These are phyloP conservation scores for Globisporangium radiosum DNA, from an alignment of 352 stramenopile species.

Conservation along the genomic window DNA sequence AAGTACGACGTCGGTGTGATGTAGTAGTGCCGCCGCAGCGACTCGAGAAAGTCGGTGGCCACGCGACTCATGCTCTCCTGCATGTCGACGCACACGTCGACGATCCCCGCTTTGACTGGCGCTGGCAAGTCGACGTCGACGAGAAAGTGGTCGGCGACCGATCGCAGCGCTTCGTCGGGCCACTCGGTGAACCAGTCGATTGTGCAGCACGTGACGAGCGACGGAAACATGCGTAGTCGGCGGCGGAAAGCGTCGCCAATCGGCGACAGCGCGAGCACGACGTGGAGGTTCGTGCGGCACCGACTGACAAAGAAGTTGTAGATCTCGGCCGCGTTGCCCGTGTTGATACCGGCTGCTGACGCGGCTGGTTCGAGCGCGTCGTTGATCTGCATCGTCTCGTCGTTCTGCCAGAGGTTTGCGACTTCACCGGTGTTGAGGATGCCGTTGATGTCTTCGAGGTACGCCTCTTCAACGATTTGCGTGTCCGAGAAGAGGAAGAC, in stretches of 20 bases:
- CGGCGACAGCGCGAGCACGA: conserved; percentile 91
- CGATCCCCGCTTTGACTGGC: conserved; percentile 77
- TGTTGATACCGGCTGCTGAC: conserved; percentile 57
- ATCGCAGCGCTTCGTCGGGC: conserved; percentile 91
- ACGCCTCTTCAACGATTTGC: conserved; percentile 90
- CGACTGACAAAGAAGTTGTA: conserved; percentile 91
- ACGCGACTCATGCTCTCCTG: conserved; percentile 87
- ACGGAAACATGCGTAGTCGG: conserved; percentile 94
- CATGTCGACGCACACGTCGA: conserved; percentile 94
- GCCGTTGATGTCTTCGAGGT: conserved; percentile 92
- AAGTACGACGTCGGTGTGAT: conserved; percentile 95
- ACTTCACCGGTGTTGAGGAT: conserved; percentile 93
- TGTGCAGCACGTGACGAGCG: conserved; percentile 95
- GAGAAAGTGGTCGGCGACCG: conserved; percentile 90
- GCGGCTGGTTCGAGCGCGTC: conserved; percentile 65
- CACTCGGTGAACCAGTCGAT: conserved; percentile 97
- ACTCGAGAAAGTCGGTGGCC: conserved; percentile 80
- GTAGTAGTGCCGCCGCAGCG: conserved; percentile 91
- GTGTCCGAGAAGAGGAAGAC: conserved; percentile 93
- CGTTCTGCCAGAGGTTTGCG: conserved; percentile 87
- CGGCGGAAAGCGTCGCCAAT: conserved; percentile 92
- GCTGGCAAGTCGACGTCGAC: conserved; percentile 81
- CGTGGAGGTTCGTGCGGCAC: conserved; percentile 90
- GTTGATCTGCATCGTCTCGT: conserved; percentile 84
- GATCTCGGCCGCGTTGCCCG: conserved; percentile 62